Percentiles rank a stretch among this genome's conserved stretches.
These are phyloP conservation scores for Monosporozyma unispora DNA, from an alignment of 805 yeast species.

Conservation along the genomic window DNA sequence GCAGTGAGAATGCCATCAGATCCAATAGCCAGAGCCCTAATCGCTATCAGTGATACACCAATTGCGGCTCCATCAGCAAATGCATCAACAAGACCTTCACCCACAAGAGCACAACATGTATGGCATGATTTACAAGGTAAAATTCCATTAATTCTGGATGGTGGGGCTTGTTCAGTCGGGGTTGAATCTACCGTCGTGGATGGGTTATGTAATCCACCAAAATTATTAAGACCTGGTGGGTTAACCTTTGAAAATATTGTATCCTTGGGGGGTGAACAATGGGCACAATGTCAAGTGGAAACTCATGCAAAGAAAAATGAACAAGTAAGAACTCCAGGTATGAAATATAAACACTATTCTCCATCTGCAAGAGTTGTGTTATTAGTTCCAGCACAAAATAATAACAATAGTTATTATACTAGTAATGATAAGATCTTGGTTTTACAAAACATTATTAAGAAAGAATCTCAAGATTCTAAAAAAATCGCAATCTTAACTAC, in stretches of 20 bases:
- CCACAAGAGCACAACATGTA: conserved; percentile 84
- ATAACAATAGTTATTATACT: conserved; percentile 36
- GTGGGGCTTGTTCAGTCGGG: conserved; percentile 83
- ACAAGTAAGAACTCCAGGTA: conserved; percentile 86
- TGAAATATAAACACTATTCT: conserved; percentile 94
- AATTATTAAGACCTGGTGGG: conserved; percentile 91
- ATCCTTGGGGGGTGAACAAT: conserved; percentile 52
- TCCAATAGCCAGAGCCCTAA: conserved; percentile 84
- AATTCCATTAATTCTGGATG: conserved; percentile 82
- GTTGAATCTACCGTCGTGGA: conserved; percentile 92
- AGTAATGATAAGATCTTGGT: conserved; percentile 16
- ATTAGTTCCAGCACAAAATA: conserved; percentile 36
- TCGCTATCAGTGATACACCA: conserved; percentile 76
- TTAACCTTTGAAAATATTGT: conserved; percentile 69
- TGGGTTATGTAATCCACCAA: conserved; percentile 78
- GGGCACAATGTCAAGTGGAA: conserved; percentile 59
- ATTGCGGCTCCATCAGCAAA: conserved; percentile 97
- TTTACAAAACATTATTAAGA: conserved; percentile 20
- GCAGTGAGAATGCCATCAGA: conserved; percentile 87
- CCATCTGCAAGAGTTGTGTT: conserved; percentile 78
- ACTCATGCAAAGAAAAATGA: conserved; percentile 55
- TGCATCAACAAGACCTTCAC: conserved; percentile 91
- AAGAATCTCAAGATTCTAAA: conserved; percentile 10
- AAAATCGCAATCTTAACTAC: conserved; percentile 46
- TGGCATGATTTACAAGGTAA: conserved; percentile 66